Evolutionary conservation across 768 basidiomycete genomes (phyloP).

Genomic region (Cystofilobasidium capitatum): DNA sequence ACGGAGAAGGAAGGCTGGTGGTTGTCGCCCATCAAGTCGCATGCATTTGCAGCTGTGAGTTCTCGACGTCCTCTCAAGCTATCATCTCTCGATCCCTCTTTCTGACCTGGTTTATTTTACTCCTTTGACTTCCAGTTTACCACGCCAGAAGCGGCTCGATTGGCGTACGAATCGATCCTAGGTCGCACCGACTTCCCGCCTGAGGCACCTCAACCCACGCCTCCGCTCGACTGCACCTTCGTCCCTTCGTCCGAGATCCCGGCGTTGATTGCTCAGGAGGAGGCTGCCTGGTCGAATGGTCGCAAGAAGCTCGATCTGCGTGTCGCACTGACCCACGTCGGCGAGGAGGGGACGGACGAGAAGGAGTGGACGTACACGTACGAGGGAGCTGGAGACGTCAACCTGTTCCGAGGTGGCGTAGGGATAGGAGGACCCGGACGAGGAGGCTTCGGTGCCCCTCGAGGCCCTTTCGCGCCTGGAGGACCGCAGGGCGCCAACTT

Average conservation of each 20-base stretch:
- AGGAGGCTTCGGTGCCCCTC: neutral
- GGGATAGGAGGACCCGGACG: neutral
- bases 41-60: conserved; percentile 15
- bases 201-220: neutral
- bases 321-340: conserved; percentile 22
- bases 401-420: neutral
- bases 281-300: conserved; percentile 37
- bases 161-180: conserved; percentile 16
- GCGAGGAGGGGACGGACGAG: conserved; percentile 4
- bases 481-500: neutral
- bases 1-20: conserved; percentile 15
- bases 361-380: conserved; percentile 28
- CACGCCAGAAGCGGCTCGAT: neutral
- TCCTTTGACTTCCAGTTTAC: neutral
- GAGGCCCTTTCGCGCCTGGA: neutral
- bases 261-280: conserved; percentile 35
- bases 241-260: conserved; percentile 32
- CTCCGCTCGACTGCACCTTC: conserved; percentile 34
- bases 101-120: no score
- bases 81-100: neutral
- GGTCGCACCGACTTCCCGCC: conserved; percentile 14
- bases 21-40: conserved; percentile 20
- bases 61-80: neutral
- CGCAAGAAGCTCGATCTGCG: conserved; percentile 35
- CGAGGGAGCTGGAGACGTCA: conserved; percentile 15